A percentile compares a stretch with the other conserved stretches of the same genome.
Conservation (phyloP, 176 grass and related monocot species). For the Paspalum notatum region DNA sequence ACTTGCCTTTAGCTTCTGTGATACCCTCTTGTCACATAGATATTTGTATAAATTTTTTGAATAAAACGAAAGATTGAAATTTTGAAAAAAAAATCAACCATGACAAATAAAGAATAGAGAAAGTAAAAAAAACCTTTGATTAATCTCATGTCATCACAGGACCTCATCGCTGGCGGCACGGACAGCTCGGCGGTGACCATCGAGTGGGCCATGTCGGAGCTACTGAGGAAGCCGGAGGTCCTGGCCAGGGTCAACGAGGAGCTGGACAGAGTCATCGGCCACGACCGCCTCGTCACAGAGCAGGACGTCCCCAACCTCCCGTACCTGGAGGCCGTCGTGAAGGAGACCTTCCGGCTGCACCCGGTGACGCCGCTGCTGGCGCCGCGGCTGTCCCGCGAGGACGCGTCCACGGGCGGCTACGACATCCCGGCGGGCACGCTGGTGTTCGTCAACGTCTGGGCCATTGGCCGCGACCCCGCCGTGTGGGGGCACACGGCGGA, state of each 20-base stretch:
- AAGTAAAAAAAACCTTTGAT: too few species aligned
- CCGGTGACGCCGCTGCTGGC: conserved; percentile 50
- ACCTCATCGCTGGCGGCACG: conserved; percentile 53
- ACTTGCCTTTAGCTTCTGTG: too few species aligned
- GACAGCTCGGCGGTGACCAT: conserved; percentile 52
- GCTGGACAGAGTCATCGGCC: conserved; percentile 49
- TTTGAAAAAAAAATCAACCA: too few species aligned
- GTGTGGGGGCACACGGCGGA: conserved; percentile 46
- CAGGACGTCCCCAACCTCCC: conserved; percentile 45
- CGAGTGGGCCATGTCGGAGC: conserved; percentile 60
- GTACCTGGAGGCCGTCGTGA: conserved; percentile 55
- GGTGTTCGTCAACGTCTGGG: conserved; percentile 57
- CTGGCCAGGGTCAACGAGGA: conserved; percentile 56
- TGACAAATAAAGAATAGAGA: too few species aligned
- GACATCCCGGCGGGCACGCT: conserved; percentile 50
- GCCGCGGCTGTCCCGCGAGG: conserved; percentile 44
- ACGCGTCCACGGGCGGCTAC: conserved; percentile 31
- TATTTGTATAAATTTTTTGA: too few species aligned
- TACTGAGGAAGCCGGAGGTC: conserved; percentile 44
- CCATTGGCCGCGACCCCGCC: conserved; percentile 55
- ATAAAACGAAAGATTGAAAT: too few species aligned
- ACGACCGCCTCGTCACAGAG: conserved; percentile 44
- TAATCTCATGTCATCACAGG: conserved; percentile 15
- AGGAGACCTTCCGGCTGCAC: conserved; percentile 64
- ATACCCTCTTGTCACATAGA: too few species aligned